Conservation (phyloP, 345 rosid species). For the Iberis pinnata region DNA sequence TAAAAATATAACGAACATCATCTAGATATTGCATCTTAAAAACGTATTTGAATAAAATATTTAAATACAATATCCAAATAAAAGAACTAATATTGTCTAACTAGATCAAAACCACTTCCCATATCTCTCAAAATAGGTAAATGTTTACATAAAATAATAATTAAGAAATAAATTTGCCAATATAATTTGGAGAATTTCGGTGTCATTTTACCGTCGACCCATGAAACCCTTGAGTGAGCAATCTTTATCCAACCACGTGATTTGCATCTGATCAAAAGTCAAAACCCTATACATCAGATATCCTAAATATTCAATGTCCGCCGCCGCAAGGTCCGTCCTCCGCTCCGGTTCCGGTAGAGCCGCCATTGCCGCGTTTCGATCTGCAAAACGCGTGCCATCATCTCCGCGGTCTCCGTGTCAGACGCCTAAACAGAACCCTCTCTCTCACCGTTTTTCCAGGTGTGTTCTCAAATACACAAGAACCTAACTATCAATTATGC, state of each 20-base stretch:
- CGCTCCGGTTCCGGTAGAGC: slow-evolving; percentile 47
- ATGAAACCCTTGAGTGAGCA: too few relatives aligned
- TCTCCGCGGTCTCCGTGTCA: slow-evolving; percentile 40
- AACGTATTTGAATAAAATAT: too few relatives aligned
- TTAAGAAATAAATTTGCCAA: too few relatives aligned
- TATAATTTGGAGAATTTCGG: too few relatives aligned
- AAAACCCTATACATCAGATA: background rate
- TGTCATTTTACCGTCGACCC: too few relatives aligned
- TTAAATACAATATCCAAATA: too few relatives aligned
- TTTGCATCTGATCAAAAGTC: background rate
- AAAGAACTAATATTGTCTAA: too few relatives aligned
- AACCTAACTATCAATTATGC: background rate
- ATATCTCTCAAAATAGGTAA: too few relatives aligned
- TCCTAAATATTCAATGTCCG: slow-evolving; percentile 41
- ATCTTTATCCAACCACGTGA: background rate
- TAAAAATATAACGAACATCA: too few relatives aligned
- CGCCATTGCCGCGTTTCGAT: slow-evolving; percentile 24
- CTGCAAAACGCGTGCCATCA: slow-evolving; percentile 29
- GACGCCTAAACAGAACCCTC: slow-evolving; percentile 41
- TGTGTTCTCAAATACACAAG: slow-evolving; percentile 2
- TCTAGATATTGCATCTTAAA: too few relatives aligned
- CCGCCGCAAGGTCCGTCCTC: slow-evolving; percentile 57
- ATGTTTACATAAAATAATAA: too few relatives aligned
- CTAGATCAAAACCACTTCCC: too few relatives aligned
- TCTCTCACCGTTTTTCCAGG: slow-evolving; percentile 60